phyloP scores from a whole-genome alignment of 164 flowering plant genomes.

The Malania oleifera region DNA sequence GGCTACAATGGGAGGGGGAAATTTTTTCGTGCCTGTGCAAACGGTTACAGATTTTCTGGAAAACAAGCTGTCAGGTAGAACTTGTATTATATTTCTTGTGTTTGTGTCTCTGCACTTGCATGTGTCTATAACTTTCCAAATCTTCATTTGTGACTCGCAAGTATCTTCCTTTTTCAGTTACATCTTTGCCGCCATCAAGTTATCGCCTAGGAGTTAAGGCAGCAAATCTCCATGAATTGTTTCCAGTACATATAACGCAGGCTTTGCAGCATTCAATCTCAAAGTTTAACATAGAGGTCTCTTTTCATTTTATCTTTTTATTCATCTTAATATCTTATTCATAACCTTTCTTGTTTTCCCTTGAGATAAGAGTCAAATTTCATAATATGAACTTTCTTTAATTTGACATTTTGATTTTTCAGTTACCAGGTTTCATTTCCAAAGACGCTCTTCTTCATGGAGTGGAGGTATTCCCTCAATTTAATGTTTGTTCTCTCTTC shows the following conservation, averaged over 20 bases:
- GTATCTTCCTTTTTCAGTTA: conserved; percentile 34
- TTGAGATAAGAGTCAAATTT: too few species aligned
- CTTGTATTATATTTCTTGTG: background rate
- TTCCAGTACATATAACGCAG: conserved; percentile 61
- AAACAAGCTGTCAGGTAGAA: conserved; percentile 62
- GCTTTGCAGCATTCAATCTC: conserved; percentile 66
- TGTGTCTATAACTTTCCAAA: background rate
- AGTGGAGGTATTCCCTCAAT: conserved; percentile 61
- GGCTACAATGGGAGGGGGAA: conserved; percentile 89
- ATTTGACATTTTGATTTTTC: conserved; percentile 15
- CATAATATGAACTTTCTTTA: background rate
- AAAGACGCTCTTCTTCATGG: conserved; percentile 89
- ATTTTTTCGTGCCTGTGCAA: conserved; percentile 88
- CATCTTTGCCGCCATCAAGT: conserved; percentile 78
- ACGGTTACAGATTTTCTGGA: conserved; percentile 83
- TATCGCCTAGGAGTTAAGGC: conserved; percentile 93
- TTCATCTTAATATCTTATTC: conserved; percentile 5
- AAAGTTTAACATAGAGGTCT: conserved; percentile 81
- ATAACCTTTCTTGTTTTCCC: background rate
- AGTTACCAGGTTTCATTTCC: conserved; percentile 89
- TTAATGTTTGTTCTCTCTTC: background rate
- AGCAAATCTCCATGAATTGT: conserved; percentile 80
- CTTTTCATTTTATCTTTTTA: background rate
- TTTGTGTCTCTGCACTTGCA: background rate
- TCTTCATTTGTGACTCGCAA: conserved; percentile 7